phyloP scores from a whole-genome alignment of 2,329 filamentous ascomycete genomes.

The Aaosphaeria arxii region DNA sequence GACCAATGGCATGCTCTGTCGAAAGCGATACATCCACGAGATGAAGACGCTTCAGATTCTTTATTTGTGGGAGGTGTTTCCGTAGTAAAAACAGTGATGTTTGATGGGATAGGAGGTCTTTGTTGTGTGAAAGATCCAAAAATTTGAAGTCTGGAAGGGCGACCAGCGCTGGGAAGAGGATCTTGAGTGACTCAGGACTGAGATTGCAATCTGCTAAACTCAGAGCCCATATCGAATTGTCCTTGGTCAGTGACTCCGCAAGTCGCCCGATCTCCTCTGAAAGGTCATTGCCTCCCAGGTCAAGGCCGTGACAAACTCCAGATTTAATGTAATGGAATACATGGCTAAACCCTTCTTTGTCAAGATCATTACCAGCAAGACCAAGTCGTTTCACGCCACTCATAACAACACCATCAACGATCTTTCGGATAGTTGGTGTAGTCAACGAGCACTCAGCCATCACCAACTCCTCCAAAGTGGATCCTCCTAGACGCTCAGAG shows the following conservation, averaged over 20 bases:
- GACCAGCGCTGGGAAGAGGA: slow-evolving; percentile 70
- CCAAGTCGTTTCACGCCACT: slow-evolving; percentile 77
- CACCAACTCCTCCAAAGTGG: slow-evolving; percentile 76
- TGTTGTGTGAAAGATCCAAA: slow-evolving; percentile 89
- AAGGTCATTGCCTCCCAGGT: slow-evolving; percentile 81
- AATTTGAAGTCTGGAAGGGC: slow-evolving; percentile 75
- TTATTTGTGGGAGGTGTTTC: slow-evolving; percentile 80
- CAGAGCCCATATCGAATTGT: slow-evolving; percentile 69
- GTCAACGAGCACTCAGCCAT: slow-evolving; percentile 75
- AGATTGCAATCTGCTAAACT: slow-evolving; percentile 85
- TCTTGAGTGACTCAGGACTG: slow-evolving; percentile 67
- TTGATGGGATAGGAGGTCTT: slow-evolving; percentile 72
- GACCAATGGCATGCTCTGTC: slow-evolving; percentile 82
- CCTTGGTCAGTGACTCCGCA: slow-evolving; percentile 51
- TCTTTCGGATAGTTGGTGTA: slow-evolving; percentile 66
- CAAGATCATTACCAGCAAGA: slow-evolving; percentile 77
- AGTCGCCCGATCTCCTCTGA: slow-evolving; percentile 44
- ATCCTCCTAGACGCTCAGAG: slow-evolving; percentile 70
- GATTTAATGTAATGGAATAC: slow-evolving; percentile 73
- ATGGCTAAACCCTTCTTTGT: slow-evolving; percentile 69
- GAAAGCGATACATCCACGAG: slow-evolving; percentile 80
- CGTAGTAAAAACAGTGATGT: slow-evolving; percentile 72
- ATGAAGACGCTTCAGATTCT: slow-evolving; percentile 77
- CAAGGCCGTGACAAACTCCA: slow-evolving; percentile 80
- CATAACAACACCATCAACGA: slow-evolving; percentile 79